Evolutionary conservation across 306 rosid species (phyloP).

Genomic region (Gynostemma pentaphyllum): DNA sequence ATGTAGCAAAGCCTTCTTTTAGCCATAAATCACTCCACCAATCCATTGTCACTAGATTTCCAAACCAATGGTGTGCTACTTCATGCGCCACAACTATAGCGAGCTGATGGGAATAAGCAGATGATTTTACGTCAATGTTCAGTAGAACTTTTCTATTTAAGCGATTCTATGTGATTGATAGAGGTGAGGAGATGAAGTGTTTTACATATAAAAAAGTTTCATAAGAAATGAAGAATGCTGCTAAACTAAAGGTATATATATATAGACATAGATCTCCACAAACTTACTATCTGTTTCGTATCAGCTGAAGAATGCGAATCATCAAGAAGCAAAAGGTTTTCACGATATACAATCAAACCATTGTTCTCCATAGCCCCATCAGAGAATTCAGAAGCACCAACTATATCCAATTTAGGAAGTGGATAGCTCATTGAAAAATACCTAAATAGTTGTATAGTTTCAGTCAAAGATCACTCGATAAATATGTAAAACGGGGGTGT

Average conservation of each 20-base stretch:
- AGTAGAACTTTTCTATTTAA: background rate
- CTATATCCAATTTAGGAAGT: slow-evolving; percentile 54
- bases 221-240: background rate
- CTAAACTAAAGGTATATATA: background rate
- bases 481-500: background rate
- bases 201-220: background rate
- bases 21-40: slow-evolving; percentile 75
- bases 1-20: slow-evolving; percentile 59
- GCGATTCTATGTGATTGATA: no score
- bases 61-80: slow-evolving; percentile 72
- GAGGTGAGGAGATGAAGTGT: no score
- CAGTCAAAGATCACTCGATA: background rate
- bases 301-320: slow-evolving; percentile 27
- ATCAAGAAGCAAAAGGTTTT: slow-evolving; percentile 40
- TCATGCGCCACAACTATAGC: slow-evolving; percentile 44
- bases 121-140: background rate
- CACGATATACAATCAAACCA: slow-evolving; percentile 46
- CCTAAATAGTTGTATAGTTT: slow-evolving; percentile 18
- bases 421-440: slow-evolving; percentile 44
- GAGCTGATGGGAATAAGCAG: slow-evolving; percentile 15
- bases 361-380: slow-evolving; percentile 67
- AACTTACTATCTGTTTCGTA: slow-evolving; percentile 36
- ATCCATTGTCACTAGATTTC: slow-evolving; percentile 66
- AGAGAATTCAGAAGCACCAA: slow-evolving; percentile 44
- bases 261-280: background rate